Base-by-base conservation (phyloP, 257 asterid genomes). In the Ligustrum vulgare region DNA sequence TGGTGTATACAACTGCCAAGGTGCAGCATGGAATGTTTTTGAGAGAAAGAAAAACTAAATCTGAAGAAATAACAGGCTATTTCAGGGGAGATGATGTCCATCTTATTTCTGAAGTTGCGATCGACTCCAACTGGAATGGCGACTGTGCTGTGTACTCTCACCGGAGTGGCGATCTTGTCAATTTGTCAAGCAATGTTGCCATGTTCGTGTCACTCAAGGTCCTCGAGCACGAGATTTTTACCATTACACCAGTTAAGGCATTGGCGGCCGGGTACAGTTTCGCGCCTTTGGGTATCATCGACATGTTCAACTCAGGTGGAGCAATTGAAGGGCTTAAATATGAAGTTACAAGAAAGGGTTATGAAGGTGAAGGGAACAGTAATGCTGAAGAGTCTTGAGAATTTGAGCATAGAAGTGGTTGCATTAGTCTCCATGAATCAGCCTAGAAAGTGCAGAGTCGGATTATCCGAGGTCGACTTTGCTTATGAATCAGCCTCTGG, bases 401-500 rank as follows among this genome's bases (percentile, higher is more conserved):
- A 86, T 73, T 58, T 75, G 71, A 80, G 84, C 84, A 37, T 67
- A 5, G 85, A 76, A 80, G 82, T 39, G 15, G 83, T 81, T 69
- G 89, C 84, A 8, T 74, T 82, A 23, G 92, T 92, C 33, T 39
- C 82, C 2, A 15, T 92, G 76, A 87, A n/a, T n/a, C n/a, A 75
- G 79, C 97, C 95, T 5, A 82, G 76, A 41, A 80, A 72, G 70
- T 86, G 95, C 70, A 75, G 1, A 0, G 82, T 85, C 2, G 92
- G 81, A 33, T 77, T 88, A n/a, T 49, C 67, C 5, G 68, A 1
- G 74, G 87, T 84, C 8, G 91, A 87, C n/a, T 87, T 90, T 56
- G 82, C 75, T 10, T 90, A 89, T 2, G 87, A 88, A 65, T 56
- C 78, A 0, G 84, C 51, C 1, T 84, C 95, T 0, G 96, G 98